Base-by-base conservation (phyloP, 2,329 filamentous ascomycete species). In the Xylaria sp. region DNA sequence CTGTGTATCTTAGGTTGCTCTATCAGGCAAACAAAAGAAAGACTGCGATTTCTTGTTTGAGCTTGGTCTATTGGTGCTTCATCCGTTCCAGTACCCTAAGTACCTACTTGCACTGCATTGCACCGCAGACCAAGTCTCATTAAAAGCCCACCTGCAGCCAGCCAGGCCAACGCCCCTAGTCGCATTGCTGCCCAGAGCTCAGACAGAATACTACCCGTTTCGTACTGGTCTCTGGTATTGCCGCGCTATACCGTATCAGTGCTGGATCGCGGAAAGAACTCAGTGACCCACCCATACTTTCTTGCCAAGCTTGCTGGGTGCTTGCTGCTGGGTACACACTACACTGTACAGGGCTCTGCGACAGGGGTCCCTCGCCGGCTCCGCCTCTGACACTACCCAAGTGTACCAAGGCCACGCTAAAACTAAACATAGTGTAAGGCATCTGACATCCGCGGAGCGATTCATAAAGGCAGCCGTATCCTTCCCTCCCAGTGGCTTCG, bases 401-500 rank as follows among this genome's bases (percentile, higher is more conserved):
- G 2, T 15, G 39, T 25, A 46, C 41, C 52, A 36, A 30, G 60
- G 57, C 32, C 52, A n/a, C 39, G 30, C 32, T 58, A 63, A 56
- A 23, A 43, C 28, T 55, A 43, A 59, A 50, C 41, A 48, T 56
- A n/a, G n/a, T n/a, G n/a, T n/a, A 63, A 58, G 43, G 60, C 63
- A 63, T 67, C 64, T 66, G 63, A 60, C 64, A 63, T 25, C 48
- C 20, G 23, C 41, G 39, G 7, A 45, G 39, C 63, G 36, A 28
- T 66, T 58, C 63, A 69, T 69, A 69, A 69, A 69, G 63, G 41
- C 59, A 56, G 53, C 63, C 67, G n/a, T 36, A 60, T 59, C 63
- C 60, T 66, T 53, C 63, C 58, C 53, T 45, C 55, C 57, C 32
- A 36, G 9, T 41, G 13, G 30, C 32, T 15, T 32, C 41, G n/a